Evolutionary conservation across 192 early-diverging fungal species (phyloP), one percentile per base, ranked within the genome.

Genomic region (Helicostylum pulchrum): DNA sequence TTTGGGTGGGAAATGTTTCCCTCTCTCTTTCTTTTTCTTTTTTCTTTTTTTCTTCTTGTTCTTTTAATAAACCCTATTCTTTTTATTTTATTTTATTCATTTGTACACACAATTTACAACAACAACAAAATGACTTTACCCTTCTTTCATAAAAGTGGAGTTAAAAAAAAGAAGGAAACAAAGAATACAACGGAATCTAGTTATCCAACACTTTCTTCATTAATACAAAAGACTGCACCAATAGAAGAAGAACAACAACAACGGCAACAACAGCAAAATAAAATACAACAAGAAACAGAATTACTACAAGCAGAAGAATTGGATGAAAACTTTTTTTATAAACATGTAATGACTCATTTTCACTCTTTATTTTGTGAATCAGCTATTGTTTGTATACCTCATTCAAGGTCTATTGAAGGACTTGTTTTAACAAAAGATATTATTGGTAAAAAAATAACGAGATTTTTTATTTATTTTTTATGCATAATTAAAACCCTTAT

Each of bases 301-400:
- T 10, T 10, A 39, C 36, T 73, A 39, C 61, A 62, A 31, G 32
- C 39, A 34, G 71, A 73, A 53, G 71, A 73, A 58, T 32, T 73
- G 23, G 71, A 73, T 15, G 71, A 73, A 6, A 73, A 73, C 26
- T 48, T 62, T 2, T 73, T 73, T 43, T 73, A 73, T 36, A 50
- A 55, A 21, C 63, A 67, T 39, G 32, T 64, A 12, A 53, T 61
- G 7, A 68, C 66, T 7, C 62, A 68, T 32, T 67, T 63, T 48
- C 56, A 73, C 34, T 23, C 30, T 5, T n/a, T 73, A 26, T 78
- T 83, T 47, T 71, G 70, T 45, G 73, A 69, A 8, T 71, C 76
- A 14, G 49, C 65, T 32, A 71, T 83, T 30, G 72, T 83, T 15
- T 79, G 78, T 61, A 73, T 83, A 23, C 80, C 80, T 8, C 72